A percentile compares a stretch with the other conserved stretches of the same genome.
Evolutionary conservation across 495 filamentous ascomycete species (phyloP).

Genomic region (Aspergillus sclerotiicarbonarius): DNA sequence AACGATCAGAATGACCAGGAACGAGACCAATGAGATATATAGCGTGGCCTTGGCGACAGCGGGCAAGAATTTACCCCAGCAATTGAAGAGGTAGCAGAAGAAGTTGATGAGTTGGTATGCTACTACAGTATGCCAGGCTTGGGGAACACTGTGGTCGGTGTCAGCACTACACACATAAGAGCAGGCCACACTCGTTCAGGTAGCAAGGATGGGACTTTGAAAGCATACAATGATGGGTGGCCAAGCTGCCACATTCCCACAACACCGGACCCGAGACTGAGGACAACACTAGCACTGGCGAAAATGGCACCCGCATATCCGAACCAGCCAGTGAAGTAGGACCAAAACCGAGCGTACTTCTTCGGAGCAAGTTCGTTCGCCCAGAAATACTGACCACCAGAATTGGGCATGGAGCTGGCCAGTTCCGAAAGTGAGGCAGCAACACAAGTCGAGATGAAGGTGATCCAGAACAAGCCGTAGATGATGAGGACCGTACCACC

Average conservation of each 20-base stretch:
- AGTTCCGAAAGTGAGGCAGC: conserved; percentile 56
- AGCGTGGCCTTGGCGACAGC: conserved; percentile 48
- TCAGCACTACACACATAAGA: conserved; percentile 13
- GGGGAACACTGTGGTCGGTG: conserved; percentile 36
- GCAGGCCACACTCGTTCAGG: neutral
- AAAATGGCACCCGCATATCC: conserved; percentile 58
- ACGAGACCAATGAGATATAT: conserved; percentile 52
- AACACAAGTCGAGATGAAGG: conserved; percentile 53
- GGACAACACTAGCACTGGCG: conserved; percentile 56
- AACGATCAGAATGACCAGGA: conserved; percentile 54
- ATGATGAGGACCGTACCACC: conserved; percentile 61
- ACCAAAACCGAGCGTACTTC: conserved; percentile 47
- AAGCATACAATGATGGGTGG: conserved; percentile 55
- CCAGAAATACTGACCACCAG: conserved; percentile 66
- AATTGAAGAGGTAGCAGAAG: conserved; percentile 60
- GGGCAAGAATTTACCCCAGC: conserved; percentile 53
- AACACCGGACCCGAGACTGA: conserved; percentile 49
- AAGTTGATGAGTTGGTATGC: conserved; percentile 53
- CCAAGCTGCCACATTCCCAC: conserved; percentile 59
- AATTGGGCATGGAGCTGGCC: conserved; percentile 57
- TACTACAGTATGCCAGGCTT: conserved; percentile 55
- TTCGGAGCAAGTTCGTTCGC: conserved; percentile 54
- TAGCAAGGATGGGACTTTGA: neutral
- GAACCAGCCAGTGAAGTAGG: conserved; percentile 58
- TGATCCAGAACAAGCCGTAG: conserved; percentile 59